phyloP scores from a whole-genome alignment of 306 rosid genomes.

The Parietaria judaica region DNA sequence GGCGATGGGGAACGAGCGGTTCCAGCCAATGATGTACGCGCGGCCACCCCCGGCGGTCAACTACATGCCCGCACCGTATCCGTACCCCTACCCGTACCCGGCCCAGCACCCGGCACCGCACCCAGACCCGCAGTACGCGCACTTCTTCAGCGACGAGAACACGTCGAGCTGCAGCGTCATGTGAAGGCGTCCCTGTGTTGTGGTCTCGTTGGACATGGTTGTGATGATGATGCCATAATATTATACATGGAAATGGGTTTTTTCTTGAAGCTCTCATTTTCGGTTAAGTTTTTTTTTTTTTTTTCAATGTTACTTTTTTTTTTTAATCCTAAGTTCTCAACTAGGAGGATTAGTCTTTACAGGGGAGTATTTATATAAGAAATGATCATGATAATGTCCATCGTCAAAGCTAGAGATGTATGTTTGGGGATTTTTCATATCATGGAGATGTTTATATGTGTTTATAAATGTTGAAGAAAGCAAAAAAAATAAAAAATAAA shows the following conservation, averaged over 20 bases:
- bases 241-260: slow-evolving; percentile 44
- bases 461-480: slow-evolving; percentile 38
- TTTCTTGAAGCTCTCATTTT: slow-evolving; percentile 19
- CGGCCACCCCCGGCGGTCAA: slow-evolving; percentile 40
- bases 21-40: slow-evolving; percentile 72
- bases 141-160: slow-evolving; percentile 65
- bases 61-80: slow-evolving; percentile 25
- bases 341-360: slow-evolving; percentile 23
- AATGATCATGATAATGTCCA: slow-evolving; percentile 29
- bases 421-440: slow-evolving; percentile 6
- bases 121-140: slow-evolving; percentile 34
- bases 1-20: slow-evolving; percentile 48
- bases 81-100: slow-evolving; percentile 20
- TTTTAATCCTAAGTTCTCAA: slow-evolving; percentile 22
- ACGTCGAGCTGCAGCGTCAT: slow-evolving; percentile 62
- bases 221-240: slow-evolving; percentile 12
- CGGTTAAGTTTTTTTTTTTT: slow-evolving; percentile 15
- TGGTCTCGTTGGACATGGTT: neutral
- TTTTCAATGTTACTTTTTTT: slow-evolving; percentile 10
- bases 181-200: slow-evolving; percentile 26
- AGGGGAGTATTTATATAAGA: slow-evolving; percentile 19
- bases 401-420: slow-evolving; percentile 16
- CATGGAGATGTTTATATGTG: slow-evolving; percentile 39
- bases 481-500: slow-evolving; percentile 30
- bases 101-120: slow-evolving; percentile 27